Conservation (phyloP, 2,329 filamentous ascomycete species). For the Scedosporium apiospermum region DNA sequence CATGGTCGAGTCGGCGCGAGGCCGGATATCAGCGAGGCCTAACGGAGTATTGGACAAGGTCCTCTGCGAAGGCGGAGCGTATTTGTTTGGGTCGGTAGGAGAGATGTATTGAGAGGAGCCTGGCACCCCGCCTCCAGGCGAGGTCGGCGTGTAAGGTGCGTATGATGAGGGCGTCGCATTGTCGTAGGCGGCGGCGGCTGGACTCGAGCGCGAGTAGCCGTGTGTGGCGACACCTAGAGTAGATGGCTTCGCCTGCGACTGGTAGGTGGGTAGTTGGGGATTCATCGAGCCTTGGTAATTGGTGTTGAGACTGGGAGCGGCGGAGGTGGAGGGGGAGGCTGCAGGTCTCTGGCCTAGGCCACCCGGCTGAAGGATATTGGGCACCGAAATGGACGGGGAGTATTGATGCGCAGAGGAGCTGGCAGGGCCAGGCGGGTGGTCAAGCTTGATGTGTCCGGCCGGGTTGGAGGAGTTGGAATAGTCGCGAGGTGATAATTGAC, state of each 20-base stretch:
- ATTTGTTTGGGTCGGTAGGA: slow-evolving; percentile 41
- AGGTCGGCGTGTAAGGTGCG: slow-evolving; percentile 51
- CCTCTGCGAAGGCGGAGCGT: slow-evolving; percentile 48
- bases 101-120: slow-evolving; percentile 55
- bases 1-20: slow-evolving; percentile 72
- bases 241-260: slow-evolving; percentile 56
- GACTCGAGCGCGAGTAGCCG: slow-evolving; percentile 77
- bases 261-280: slow-evolving; percentile 37
- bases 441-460: slow-evolving; percentile 40
- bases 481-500: slow-evolving; percentile 37
- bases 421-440: slow-evolving; percentile 29
- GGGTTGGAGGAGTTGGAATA: slow-evolving; percentile 23
- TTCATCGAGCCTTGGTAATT: slow-evolving; percentile 4
- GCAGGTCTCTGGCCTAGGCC: slow-evolving; percentile 27
- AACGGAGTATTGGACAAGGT: slow-evolving; percentile 75
- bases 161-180: slow-evolving; percentile 34
- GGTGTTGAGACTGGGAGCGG: neutral
- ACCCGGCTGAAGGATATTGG: slow-evolving; percentile 50
- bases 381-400: slow-evolving; percentile 34
- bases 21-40: slow-evolving; percentile 84
- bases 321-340: slow-evolving; percentile 30
- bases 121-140: slow-evolving; percentile 41
- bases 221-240: slow-evolving; percentile 53
- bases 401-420: slow-evolving; percentile 29
- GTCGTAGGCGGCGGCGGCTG: slow-evolving; percentile 50